phyloP scores from a whole-genome alignment of 2,329 filamentous ascomycete species.

The Ambrosiella beaveri region DNA sequence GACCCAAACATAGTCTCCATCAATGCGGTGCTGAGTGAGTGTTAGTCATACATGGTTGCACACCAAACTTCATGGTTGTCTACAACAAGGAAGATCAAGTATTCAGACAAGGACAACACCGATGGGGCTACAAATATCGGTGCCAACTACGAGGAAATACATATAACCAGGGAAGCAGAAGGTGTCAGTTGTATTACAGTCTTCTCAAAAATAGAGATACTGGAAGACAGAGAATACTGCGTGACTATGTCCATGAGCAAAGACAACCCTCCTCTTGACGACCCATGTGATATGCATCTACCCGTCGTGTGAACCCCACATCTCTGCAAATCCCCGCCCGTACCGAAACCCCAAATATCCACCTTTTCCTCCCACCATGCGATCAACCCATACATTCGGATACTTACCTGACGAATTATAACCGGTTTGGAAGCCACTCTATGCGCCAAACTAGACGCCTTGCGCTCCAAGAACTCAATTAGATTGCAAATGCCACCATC shows the following conservation, averaged over 20 bases:
- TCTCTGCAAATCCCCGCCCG: neutral
- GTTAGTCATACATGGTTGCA: constrained; percentile 31
- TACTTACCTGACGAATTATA: constrained; percentile 64
- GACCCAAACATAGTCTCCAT: constrained; percentile 53
- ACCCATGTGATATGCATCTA: neutral
- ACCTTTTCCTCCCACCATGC: neutral
- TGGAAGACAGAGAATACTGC: constrained; percentile 12
- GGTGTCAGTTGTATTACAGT: constrained; percentile 10
- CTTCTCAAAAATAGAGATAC: constrained; percentile 1
- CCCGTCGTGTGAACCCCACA: neutral
- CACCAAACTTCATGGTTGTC: neutral
- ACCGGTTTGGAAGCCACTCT: constrained; percentile 30
- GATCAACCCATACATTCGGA: neutral
- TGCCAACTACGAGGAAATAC: neutral
- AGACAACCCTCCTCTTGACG: constrained; percentile 16
- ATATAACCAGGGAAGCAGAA: neutral
- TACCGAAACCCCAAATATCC: neutral
- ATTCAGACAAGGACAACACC: no score
- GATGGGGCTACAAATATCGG: neutral
- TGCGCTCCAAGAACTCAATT: constrained; percentile 53
- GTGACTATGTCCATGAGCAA: constrained; percentile 17
- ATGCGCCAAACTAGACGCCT: constrained; percentile 39
- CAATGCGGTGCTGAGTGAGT: constrained; percentile 38
- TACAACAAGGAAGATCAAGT: neutral
- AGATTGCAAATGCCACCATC: constrained; percentile 51